Evolutionary conservation across 2,329 filamentous ascomycete genomes (phyloP).

Genomic region (Cercospora sesami): DNA sequence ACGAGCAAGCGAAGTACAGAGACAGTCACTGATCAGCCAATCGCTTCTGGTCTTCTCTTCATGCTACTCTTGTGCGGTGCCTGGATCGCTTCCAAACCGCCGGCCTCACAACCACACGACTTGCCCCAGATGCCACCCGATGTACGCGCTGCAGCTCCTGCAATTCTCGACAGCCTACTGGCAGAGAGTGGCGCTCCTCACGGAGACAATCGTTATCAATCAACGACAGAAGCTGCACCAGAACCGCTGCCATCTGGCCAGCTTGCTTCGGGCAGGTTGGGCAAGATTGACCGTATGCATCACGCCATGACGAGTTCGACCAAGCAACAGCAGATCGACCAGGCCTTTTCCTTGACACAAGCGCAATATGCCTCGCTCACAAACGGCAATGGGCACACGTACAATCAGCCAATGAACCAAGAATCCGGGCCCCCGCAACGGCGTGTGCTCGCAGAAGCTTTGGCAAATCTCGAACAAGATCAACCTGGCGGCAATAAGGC

Average conservation of each 20-base stretch:
- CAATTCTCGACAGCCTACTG: constrained; percentile 71
- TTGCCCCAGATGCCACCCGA: constrained; percentile 79
- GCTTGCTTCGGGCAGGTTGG: constrained; percentile 15
- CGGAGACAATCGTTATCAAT: constrained; percentile 15
- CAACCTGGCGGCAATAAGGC: constrained; percentile 56
- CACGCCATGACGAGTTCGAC: constrained; percentile 59
- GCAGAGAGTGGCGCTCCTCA: constrained; percentile 22
- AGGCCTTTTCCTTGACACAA: constrained; percentile 81
- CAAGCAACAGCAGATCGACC: constrained; percentile 82
- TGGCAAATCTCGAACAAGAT: constrained; percentile 73
- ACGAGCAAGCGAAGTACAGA: constrained; percentile 45
- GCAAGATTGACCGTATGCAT: constrained; percentile 45
- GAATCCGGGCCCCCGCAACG: constrained; percentile 45
- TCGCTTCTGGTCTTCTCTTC: constrained; percentile 79
- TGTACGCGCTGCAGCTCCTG: constrained; percentile 73
- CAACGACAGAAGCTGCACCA: constrained; percentile 16
- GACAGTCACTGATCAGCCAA: constrained; percentile 52
- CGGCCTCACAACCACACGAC: constrained; percentile 65
- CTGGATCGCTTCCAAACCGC: constrained; percentile 85
- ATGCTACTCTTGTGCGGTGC: constrained; percentile 97
- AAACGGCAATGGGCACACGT: constrained; percentile 65
- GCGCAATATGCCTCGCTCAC: constrained; percentile 86
- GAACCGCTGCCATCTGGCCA: constrained; percentile 32
- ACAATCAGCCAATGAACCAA: constrained; percentile 43
- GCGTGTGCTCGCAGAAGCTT: constrained; percentile 75